Evolutionary conservation across 371 early-diverging fungal species (phyloP).

Genomic region (Circinella minor): DNA sequence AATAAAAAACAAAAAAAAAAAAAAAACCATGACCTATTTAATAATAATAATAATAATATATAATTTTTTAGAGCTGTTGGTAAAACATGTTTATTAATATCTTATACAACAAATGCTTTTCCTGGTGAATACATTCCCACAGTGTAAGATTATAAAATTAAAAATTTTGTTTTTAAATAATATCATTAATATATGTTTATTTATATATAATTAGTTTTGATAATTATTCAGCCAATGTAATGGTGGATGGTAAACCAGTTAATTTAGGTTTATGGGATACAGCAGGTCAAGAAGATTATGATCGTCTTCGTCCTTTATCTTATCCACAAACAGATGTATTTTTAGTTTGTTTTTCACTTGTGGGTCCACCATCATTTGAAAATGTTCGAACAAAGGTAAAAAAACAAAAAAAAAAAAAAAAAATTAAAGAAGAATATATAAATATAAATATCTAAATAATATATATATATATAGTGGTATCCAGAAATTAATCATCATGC

Average conservation of each 20-base stretch:
- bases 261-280: conserved; percentile 93
- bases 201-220: conserved; percentile 61
- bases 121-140: conserved; percentile 84
- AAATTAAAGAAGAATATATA: too few relatives aligned
- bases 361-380: conserved; percentile 78
- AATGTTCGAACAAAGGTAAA: conserved; percentile 82
- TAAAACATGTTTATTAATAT: conserved; percentile 83
- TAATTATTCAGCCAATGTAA: conserved; percentile 85
- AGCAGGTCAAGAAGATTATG: conserved; percentile 90
- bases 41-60: too few relatives aligned
- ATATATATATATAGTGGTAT: conserved; percentile 51
- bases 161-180: conserved; percentile 1
- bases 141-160: conserved; percentile 53
- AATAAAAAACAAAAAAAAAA: conserved; percentile 14
- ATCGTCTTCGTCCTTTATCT: conserved; percentile 81
- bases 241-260: conserved; percentile 85
- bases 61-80: conserved; percentile 69
- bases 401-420: neutral
- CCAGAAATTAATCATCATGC: conserved; percentile 70
- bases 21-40: too few relatives aligned
- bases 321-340: conserved; percentile 92
- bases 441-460: too few relatives aligned
- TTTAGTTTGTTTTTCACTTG: conserved; percentile 85
- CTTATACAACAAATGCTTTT: conserved; percentile 85
- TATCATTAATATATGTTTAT: too few relatives aligned